Evolutionary conservation across 1,284 basidiomycete genomes (phyloP).

Genomic region (Wallemia mellicola): DNA sequence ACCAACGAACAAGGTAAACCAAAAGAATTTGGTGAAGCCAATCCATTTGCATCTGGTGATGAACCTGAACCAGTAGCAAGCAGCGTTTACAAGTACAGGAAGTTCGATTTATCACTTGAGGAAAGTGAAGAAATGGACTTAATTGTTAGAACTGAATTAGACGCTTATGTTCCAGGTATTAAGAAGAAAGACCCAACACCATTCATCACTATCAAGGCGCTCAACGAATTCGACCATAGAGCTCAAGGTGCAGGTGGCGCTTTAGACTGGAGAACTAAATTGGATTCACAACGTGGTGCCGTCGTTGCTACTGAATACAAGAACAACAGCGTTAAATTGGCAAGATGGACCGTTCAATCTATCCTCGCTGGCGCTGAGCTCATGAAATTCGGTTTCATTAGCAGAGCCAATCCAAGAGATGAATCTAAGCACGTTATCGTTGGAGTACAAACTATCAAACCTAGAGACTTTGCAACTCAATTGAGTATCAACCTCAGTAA

Average conservation of each 20-base stretch:
- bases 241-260: conserved; percentile 69
- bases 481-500: conserved; percentile 85
- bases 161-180: conserved; percentile 45
- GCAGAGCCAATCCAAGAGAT: conserved; percentile 74
- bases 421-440: conserved; percentile 84
- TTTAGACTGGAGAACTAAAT: conserved; percentile 83
- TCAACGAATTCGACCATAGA: conserved; percentile 93
- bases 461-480: conserved; percentile 74
- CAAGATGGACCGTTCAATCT: conserved; percentile 89
- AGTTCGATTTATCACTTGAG: conserved; percentile 76
- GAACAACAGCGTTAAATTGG: conserved; percentile 95
- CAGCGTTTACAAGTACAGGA: conserved; percentile 82
- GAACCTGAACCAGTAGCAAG: conserved; percentile 85
- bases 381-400: conserved; percentile 83
- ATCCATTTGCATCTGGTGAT: conserved; percentile 81
- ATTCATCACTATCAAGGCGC: conserved; percentile 65
- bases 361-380: conserved; percentile 80
- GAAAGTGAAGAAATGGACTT: conserved; percentile 51
- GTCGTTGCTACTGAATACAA: conserved; percentile 99
- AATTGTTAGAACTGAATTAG: conserved; percentile 84
- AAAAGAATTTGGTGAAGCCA: conserved; percentile 13
- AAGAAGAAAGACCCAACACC: conserved; percentile 18
- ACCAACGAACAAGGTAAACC: conserved; percentile 52
- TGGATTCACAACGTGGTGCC: conserved; percentile 86
- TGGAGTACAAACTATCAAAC: conserved; percentile 80